Conservation (phyloP, 257 asterid genomes). For the Nicotiana paniculata region DNA sequence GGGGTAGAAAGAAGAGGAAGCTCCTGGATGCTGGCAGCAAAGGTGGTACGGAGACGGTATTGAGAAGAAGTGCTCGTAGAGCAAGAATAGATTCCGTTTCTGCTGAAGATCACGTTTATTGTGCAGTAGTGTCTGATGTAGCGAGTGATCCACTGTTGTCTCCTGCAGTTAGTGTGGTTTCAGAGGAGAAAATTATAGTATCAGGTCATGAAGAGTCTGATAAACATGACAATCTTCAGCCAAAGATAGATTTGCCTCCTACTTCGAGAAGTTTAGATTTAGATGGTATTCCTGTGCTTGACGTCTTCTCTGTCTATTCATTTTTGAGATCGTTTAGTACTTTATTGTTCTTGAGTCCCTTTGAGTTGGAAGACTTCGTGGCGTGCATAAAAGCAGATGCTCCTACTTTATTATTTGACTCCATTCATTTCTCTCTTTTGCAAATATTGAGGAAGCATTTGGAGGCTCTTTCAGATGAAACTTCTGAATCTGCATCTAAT, state of each 20-base stretch:
- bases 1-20: slow-evolving; percentile 56
- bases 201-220: slow-evolving; percentile 23
- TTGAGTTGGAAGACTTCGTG: slow-evolving; percentile 72
- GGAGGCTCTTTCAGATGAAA: slow-evolving; percentile 62
- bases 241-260: slow-evolving; percentile 67
- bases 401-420: slow-evolving; percentile 68
- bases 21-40: slow-evolving; percentile 18
- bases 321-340: slow-evolving; percentile 95
- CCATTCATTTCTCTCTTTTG: slow-evolving; percentile 74
- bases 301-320: slow-evolving; percentile 69
- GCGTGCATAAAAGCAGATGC: slow-evolving; percentile 50
- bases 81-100: slow-evolving; percentile 35
- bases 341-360: slow-evolving; percentile 80
- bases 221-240: slow-evolving; percentile 33
- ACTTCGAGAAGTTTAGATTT: slow-evolving; percentile 57
- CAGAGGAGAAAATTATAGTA: slow-evolving; percentile 38
- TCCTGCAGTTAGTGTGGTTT: slow-evolving; percentile 53
- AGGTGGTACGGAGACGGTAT: slow-evolving; percentile 45
- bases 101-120: slow-evolving; percentile 32
- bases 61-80: slow-evolving; percentile 91
- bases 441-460: slow-evolving; percentile 71
- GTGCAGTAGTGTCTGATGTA: slow-evolving; percentile 29
- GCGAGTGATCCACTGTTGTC: slow-evolving; percentile 36
- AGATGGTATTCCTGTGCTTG: slow-evolving; percentile 53
- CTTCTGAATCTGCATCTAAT: slow-evolving; percentile 51